Evolutionary conservation across 202 grass and related monocot genomes (phyloP), one percentile per base, ranked within the genome.

Genomic region (Tripidium arundinaceum): DNA sequence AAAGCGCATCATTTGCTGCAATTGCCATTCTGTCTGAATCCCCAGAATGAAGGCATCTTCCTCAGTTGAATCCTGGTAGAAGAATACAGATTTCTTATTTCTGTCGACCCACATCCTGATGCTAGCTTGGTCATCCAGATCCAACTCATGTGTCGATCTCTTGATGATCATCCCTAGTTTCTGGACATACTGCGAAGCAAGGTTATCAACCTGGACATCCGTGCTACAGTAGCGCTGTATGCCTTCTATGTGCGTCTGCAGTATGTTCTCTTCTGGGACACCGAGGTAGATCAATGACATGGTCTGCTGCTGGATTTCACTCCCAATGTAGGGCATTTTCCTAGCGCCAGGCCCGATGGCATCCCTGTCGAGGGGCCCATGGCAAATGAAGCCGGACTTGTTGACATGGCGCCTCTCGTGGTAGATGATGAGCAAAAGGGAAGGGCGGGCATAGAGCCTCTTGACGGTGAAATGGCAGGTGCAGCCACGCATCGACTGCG

Each of bases 101-200:
- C 83, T 94, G 45, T 97, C 94, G n/a, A 90, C 87, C 94, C 91
- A 97, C 83, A 97, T 94, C 45, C 81, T 87, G 83, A 97, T 90
- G 83, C 94, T 97, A 67, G 89, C 91, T 83, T 83, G 91, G 75
- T 92, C 94, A 75, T 97, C 89, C 10, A 97, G 62, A 90, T 97
- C 94, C 66, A 97, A 62, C 81, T 97, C 94, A 87, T 94, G 94
- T 8, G 91, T 94, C 31, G 94, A 97, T 36, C 94, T 89, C 81
- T 94, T 94, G 79, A 97, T 97, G 81, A 97, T 97, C 91, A 92
- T 97, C 57, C 91, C 91, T 79, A 97, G 78, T 85, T 97, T 97
- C 62, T 97, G 94, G 39, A 97, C 94, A 83, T 97, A 97, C 79
- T 94, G 94, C 0, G 94, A 92, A 39, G 94, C 89, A 10, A 90